Conservation (phyloP, 2,329 filamentous ascomycete species). For the Cladosporium cucumerinum region DNA sequence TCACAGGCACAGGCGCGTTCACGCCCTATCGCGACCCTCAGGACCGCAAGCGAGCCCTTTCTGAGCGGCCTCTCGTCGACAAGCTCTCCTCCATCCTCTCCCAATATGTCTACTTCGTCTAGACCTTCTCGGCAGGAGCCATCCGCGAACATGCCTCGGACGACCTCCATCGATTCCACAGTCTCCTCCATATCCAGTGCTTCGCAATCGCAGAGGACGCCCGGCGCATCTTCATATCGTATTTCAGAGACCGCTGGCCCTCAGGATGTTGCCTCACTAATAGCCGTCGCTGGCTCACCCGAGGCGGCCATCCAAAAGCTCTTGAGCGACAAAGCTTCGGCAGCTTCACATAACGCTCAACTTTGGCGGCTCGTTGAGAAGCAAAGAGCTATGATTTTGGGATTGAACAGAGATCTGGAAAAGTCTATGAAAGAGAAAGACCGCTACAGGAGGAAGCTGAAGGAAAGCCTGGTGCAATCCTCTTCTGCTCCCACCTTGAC, state of each 20-base stretch:
- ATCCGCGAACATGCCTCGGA: slow-evolving; percentile 49
- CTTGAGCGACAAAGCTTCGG: slow-evolving; percentile 85
- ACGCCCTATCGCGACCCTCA: slow-evolving; percentile 18
- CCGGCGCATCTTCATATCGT: slow-evolving; percentile 44
- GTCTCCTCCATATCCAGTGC: slow-evolving; percentile 59
- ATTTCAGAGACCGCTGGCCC: slow-evolving; percentile 52
- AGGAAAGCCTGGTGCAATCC: slow-evolving; percentile 61
- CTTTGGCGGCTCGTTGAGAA: slow-evolving; percentile 96
- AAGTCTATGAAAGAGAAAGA: slow-evolving; percentile 91
- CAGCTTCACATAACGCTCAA: slow-evolving; percentile 84
- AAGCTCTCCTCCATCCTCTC: slow-evolving; percentile 36
- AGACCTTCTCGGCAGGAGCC: slow-evolving; percentile 25
- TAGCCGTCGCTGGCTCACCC: slow-evolving; percentile 80
- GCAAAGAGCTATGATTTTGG: slow-evolving; percentile 88
- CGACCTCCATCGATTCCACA: slow-evolving; percentile 89
- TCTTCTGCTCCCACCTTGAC: slow-evolving; percentile 30
- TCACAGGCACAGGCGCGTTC: slow-evolving; percentile 8
- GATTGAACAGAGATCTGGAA: slow-evolving; percentile 91
- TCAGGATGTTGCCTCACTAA: slow-evolving; percentile 74
- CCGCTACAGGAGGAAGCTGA: slow-evolving; percentile 83
- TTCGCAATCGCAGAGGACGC: slow-evolving; percentile 36
- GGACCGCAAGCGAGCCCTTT: slow-evolving; percentile 14
- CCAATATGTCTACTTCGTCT: slow-evolving; percentile 36
- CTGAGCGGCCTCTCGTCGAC: slow-evolving; percentile 22
- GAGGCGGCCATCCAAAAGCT: slow-evolving; percentile 87